Evolutionary conservation across 495 filamentous ascomycete genomes (phyloP).

Genomic region (Podospora pseudocomata): DNA sequence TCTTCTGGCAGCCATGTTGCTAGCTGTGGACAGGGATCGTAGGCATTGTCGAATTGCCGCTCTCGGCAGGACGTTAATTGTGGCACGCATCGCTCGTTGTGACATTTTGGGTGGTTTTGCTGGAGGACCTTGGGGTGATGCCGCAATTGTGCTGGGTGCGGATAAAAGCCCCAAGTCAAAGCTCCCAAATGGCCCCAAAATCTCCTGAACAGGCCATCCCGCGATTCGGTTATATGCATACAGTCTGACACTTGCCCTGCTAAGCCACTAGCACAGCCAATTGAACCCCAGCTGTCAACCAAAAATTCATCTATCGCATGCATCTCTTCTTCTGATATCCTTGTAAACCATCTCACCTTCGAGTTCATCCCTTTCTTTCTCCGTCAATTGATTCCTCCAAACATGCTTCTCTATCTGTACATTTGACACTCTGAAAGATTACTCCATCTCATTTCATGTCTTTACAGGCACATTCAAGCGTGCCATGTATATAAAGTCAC

Average conservation of each 20-base stretch:
- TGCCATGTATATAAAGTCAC: slow-evolving; percentile 1
- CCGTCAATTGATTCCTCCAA: background rate
- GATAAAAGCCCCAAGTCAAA: background rate
- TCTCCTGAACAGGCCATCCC: slow-evolving; percentile 14
- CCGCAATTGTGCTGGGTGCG: background rate
- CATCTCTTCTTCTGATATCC: background rate
- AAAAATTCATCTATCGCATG: no score
- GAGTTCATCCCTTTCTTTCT: background rate
- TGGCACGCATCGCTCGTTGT: slow-evolving; percentile 25
- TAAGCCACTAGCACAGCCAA: background rate
- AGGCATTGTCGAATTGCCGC: slow-evolving; percentile 25
- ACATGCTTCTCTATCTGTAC: background rate
- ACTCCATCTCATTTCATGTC: background rate
- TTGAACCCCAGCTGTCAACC: background rate
- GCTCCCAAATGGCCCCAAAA: slow-evolving; percentile 17
- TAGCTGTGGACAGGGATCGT: slow-evolving; percentile 29
- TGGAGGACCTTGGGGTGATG: background rate
- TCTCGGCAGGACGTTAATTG: slow-evolving; percentile 23
- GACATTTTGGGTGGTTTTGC: slow-evolving; percentile 27
- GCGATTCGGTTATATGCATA: background rate
- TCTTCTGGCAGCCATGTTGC: slow-evolving; percentile 16
- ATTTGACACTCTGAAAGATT: background rate
- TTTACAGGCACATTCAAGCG: background rate
- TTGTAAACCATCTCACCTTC: background rate
- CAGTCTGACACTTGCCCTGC: background rate